phyloP scores from a whole-genome alignment of 2,329 filamentous ascomycete species.

The Curvularia sp. region DNA sequence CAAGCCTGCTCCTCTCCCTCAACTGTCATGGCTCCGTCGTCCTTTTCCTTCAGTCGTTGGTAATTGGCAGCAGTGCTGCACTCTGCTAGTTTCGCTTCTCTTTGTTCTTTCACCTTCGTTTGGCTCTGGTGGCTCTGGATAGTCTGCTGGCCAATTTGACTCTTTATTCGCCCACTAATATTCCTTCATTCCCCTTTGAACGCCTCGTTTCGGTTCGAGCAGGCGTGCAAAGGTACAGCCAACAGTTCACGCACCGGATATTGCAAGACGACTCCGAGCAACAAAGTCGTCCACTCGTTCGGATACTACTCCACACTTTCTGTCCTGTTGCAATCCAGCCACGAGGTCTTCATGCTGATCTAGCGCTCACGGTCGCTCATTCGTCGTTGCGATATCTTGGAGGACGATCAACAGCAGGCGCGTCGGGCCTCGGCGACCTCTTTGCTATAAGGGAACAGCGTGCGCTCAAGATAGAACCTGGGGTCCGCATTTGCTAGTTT shows the following conservation, averaged over 20 bases:
- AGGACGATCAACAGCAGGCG: constrained; percentile 30
- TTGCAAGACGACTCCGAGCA: constrained; percentile 39
- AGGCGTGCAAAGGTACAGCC: constrained; percentile 24
- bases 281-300: constrained; percentile 46
- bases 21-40: constrained; percentile 33
- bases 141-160: constrained; percentile 18
- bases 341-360: constrained; percentile 36
- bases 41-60: constrained; percentile 34
- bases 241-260: constrained; percentile 34
- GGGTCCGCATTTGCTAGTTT: constrained; percentile 18
- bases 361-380: constrained; percentile 32
- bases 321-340: constrained; percentile 23
- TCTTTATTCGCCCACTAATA: constrained; percentile 8
- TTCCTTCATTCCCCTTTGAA: constrained; percentile 1
- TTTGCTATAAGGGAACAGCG: constrained; percentile 40
- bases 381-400: constrained; percentile 28
- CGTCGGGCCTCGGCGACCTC: constrained; percentile 27
- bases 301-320: constrained; percentile 25
- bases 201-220: constrained; percentile 21
- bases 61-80: constrained; percentile 48
- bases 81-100: constrained; percentile 47
- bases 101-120: constrained; percentile 41
- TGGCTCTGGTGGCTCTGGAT: constrained; percentile 35
- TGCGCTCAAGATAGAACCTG: constrained; percentile 25
- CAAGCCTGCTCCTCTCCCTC: constrained; percentile 34